Evolutionary conservation across 208 protist species (phyloP), one percentile per base, ranked within the genome.

Genomic region (Giardia muris): DNA sequence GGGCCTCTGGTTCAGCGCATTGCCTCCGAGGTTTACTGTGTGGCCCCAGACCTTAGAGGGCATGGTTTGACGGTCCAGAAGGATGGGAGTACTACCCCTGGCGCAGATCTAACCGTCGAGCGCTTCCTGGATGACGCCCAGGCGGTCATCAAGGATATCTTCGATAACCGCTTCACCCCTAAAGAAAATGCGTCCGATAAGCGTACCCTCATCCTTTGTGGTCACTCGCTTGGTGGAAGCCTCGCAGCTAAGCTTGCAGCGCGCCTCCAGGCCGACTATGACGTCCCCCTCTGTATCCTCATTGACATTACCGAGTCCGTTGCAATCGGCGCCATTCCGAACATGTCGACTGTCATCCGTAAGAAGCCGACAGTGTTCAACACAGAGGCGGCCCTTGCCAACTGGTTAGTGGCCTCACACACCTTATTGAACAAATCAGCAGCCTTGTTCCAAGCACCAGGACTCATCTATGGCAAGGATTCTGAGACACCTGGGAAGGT

Each of bases 51-150:
- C n/a, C n/a, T 90, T 4, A 0, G 87, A 0, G 2, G 43, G n/a
- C 87, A 90, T 47, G 87, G 87, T 89, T 43, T 89, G n/a, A 45
- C 86, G 86, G 4, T 4, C 86, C 4, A 89, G n/a, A 43, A 76
- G 57, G 57, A 76, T 76, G 57, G 57, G 10, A 76, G 19, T 76
- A 76, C 57, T 76, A 30, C 57, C 10, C 57, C 30, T 39, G 57
- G 57, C 10, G 57, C 10, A 39, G 30, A 30, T 30, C 10, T 76
- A 30, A 76, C 57, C 10, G 30, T 76, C 57, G 57, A 76, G 57
- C 10, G 30, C 30, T 76, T 76, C 30, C 19, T 76, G 30, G 57
- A 10, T 76, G 57, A 76, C 57, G 10, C 19, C 30, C 10, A 76
- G 30, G 57, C 57, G 30, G 57, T 76, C 30, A 39, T 76, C 19